Conservation (phyloP, 139 green algal genomes). For the Gonium pectorale region DNA sequence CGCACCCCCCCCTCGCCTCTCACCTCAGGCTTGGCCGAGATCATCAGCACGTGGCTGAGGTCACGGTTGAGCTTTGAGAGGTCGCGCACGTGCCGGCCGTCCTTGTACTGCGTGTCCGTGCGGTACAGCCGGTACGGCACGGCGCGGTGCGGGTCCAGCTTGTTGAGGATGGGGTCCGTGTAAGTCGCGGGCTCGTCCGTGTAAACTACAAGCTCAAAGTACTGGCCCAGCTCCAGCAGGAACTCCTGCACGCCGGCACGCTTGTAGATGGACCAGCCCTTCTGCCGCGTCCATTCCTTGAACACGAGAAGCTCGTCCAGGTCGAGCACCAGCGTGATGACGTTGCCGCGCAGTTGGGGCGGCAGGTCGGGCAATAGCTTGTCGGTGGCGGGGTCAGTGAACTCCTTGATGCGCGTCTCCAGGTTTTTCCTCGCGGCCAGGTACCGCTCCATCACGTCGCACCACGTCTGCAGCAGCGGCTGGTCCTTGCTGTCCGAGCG, state of each 20-base stretch:
- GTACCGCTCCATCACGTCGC: conserved; percentile 64
- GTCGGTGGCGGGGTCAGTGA: conserved; percentile 89
- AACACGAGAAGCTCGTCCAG: conserved; percentile 94
- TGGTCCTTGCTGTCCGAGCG: conserved; percentile 24
- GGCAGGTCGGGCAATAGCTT: conserved; percentile 92
- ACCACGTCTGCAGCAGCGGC: conserved; percentile 63
- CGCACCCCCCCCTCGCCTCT: neutral
- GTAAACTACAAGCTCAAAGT: conserved; percentile 95
- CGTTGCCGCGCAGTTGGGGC: conserved; percentile 60
- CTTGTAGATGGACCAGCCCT: conserved; percentile 91
- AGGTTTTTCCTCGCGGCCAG: conserved; percentile 62
- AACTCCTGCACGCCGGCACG: conserved; percentile 90
- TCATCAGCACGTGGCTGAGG: conserved; percentile 64
- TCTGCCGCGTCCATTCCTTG: conserved; percentile 90
- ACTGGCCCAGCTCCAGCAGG: conserved; percentile 86
- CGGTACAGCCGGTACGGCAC: conserved; percentile 81
- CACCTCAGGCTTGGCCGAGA: conserved; percentile 53
- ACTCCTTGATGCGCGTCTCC: conserved; percentile 76
- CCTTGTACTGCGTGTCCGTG: conserved; percentile 90
- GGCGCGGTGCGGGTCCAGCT: conserved; percentile 83
- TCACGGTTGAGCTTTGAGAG: conserved; percentile 97
- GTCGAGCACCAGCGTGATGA: conserved; percentile 96
- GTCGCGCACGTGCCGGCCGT: conserved; percentile 93
- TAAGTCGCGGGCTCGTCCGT: conserved; percentile 88
- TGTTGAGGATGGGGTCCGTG: conserved; percentile 92